These are phyloP conservation scores for Bocquillonia castaneifolia DNA, from an alignment of 441 rosid genomes.

Conservation along the genomic window DNA sequence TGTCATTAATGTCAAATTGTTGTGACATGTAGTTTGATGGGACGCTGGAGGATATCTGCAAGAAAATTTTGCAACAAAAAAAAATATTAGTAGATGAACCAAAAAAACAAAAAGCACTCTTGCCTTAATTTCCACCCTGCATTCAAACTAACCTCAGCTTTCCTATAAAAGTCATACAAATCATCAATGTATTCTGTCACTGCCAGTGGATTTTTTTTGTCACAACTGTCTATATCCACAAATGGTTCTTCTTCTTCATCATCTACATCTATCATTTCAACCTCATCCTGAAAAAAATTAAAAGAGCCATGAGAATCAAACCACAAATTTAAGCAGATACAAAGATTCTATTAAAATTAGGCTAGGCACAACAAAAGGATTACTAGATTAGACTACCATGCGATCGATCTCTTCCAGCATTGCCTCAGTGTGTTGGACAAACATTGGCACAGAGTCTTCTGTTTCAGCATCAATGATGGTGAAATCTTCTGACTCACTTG, in stretches of 20 bases:
- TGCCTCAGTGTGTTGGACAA: constrained; percentile 80
- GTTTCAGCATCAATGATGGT: constrained; percentile 43
- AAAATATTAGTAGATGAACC: constrained; percentile 1
- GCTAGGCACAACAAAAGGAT: background rate
- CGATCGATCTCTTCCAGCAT: constrained; percentile 79
- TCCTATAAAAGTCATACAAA: constrained; percentile 47
- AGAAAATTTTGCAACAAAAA: background rate
- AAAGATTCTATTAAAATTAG: background rate
- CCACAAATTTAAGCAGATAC: background rate
- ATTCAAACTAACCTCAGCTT: constrained; percentile 52
- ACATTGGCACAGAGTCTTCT: constrained; percentile 58
- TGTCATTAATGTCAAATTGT: constrained; percentile 71
- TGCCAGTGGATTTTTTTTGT: constrained; percentile 64
- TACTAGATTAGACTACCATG: constrained; percentile 51
- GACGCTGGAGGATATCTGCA: constrained; percentile 56
- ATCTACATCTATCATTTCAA: constrained; percentile 81
- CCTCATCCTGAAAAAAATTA: constrained; percentile 51
- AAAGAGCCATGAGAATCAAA: background rate
- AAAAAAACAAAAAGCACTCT: background rate
- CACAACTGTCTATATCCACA: constrained; percentile 65
- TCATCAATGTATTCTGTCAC: constrained; percentile 82
- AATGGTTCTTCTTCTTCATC: constrained; percentile 56
- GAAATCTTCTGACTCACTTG: constrained; percentile 39
- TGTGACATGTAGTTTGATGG: constrained; percentile 64
- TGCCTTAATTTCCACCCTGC: too few species aligned